Base-by-base conservation (phyloP, 2,329 filamentous ascomycete genomes). In the Fusarium anthophilum region DNA sequence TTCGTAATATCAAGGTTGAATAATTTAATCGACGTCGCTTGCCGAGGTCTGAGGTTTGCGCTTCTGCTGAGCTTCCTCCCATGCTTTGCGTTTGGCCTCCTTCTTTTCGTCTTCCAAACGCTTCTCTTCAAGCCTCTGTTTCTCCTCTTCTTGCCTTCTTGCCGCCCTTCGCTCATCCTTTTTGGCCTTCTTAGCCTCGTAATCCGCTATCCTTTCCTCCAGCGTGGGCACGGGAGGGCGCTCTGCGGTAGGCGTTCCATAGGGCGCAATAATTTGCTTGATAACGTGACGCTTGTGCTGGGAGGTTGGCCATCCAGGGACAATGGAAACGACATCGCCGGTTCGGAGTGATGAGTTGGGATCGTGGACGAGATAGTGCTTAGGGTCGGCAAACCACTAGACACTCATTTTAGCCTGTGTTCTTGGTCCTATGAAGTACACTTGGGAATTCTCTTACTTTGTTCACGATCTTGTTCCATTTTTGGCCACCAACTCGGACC, bases 261-360 rank as follows among this genome's bases (percentile, higher is more conserved):
- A 85, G 5, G 92, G 93, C 8, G 93, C 91, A 70, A 96, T 88
- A 76, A 96, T 95, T 70, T 88, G 86, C 73, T 91, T 91, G 35
- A 96, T 91, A 41, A 95, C 91, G 78, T 96, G 93, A 32, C 90
- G 89, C 77, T 95, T 94, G 72, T 86, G 84, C 71, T 90, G 90
- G 45, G 89, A 91, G 12, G 89, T 89, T 59, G 90, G 89, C 87
- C 88, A 91, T 64, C 91, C 91, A 10, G 90, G 87, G 13, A 87
- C 86, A 76, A 96, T 93, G 71, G 90, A 87, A 35, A 96, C 90
- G 7, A 96, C 89, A 81, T 96, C 94, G 79, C 94, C 94, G 57
- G 89, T 88, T 66, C 91, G 88, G 43, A 95, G 87, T 32, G 92
- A 94, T 76, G 91, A 89, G 81, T 90, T 90, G 35, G 94, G 94